phyloP scores from a whole-genome alignment of 1,139 yeast species.

The Geotrichum australiense region DNA sequence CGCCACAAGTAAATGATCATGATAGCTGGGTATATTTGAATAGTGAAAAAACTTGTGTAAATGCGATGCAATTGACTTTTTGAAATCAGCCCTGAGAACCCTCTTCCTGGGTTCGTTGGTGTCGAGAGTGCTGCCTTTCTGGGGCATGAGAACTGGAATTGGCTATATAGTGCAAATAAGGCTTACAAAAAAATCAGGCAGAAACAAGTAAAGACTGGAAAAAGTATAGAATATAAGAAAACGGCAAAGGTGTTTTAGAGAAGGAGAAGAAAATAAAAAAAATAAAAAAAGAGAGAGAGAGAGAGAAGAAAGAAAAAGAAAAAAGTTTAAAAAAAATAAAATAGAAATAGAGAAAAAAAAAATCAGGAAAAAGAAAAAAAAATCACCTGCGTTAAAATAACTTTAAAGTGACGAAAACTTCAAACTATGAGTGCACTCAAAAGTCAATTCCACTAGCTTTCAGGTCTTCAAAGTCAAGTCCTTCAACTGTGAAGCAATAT shows the following conservation, averaged over 20 bases:
- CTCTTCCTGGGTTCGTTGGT: slow-evolving; percentile 6
- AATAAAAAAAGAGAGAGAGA: slow-evolving; percentile 1
- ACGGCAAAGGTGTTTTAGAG: neutral
- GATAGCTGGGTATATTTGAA: slow-evolving; percentile 10
- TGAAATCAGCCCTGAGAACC: slow-evolving; percentile 11
- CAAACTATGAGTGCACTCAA: no score
- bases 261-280: neutral
- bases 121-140: slow-evolving; percentile 8
- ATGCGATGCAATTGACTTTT: slow-evolving; percentile 7
- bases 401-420: no score
- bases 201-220: neutral
- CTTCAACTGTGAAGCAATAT: no score
- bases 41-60: slow-evolving; percentile 8
- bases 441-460: no score
- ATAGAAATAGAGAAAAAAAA: neutral
- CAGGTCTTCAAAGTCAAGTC: no score
- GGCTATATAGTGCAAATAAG: neutral
- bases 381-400: slow-evolving; percentile 4
- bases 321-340: neutral
- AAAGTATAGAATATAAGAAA: neutral
- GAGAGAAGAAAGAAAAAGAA: no score
- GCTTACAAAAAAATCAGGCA: neutral
- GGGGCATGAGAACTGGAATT: slow-evolving; percentile 8
- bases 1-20: slow-evolving; percentile 11
- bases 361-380: slow-evolving; percentile 1